phyloP scores from a whole-genome alignment of 2,329 filamentous ascomycete species.

The Fusarium albidum region DNA sequence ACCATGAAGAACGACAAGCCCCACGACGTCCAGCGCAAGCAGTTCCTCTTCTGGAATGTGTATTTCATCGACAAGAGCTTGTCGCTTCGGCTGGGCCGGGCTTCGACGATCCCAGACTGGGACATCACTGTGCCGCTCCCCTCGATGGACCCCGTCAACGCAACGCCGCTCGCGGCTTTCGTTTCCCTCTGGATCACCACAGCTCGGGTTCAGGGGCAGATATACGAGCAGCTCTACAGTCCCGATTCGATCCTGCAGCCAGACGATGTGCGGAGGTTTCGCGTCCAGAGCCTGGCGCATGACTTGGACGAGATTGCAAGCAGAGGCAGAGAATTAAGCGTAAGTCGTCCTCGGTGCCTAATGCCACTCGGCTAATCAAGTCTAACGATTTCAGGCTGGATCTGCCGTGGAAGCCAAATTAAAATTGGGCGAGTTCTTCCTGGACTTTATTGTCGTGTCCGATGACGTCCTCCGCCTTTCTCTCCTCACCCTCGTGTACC shows the following conservation, averaged over 20 bases:
- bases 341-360: constrained; percentile 5
- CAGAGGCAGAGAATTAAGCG: constrained; percentile 22
- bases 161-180: constrained; percentile 41
- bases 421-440: constrained; percentile 42
- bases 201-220: constrained; percentile 62
- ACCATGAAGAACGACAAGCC: constrained; percentile 36
- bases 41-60: constrained; percentile 63
- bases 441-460: constrained; percentile 47
- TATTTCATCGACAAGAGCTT: constrained; percentile 66
- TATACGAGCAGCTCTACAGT: constrained; percentile 64
- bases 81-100: constrained; percentile 61
- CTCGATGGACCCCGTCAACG: constrained; percentile 43
- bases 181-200: constrained; percentile 59
- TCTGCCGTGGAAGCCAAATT: constrained; percentile 38
- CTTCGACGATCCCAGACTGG: constrained; percentile 64
- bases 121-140: constrained; percentile 57
- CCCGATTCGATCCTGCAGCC: constrained; percentile 49
- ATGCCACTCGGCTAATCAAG: background rate
- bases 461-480: constrained; percentile 54
- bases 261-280: constrained; percentile 43
- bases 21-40: constrained; percentile 31
- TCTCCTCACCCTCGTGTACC: constrained; percentile 53
- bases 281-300: constrained; percentile 43
- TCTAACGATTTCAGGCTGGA: constrained; percentile 13
- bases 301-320: constrained; percentile 43